These are phyloP conservation scores for Phytophthora citricola DNA, from an alignment of 352 stramenopile species.

Conservation along the genomic window DNA sequence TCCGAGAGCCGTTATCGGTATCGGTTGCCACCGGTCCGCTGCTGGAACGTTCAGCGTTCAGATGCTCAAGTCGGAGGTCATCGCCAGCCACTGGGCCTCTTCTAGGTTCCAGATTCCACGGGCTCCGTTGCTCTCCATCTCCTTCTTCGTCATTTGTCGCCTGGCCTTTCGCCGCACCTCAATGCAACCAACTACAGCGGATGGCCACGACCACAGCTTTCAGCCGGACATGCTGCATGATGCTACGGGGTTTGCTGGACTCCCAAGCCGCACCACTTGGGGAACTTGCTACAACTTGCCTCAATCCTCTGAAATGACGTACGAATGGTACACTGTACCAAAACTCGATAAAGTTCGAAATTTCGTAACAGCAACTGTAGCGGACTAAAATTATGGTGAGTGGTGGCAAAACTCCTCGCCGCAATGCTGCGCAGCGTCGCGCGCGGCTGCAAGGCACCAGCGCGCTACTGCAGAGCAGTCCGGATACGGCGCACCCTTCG, in stretches of 20 bases:
- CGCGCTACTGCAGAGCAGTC: constrained; percentile 19
- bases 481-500: constrained; percentile 29
- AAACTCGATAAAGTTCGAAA: no score
- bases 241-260: constrained; percentile 28
- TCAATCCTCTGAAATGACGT: not conserved
- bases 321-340: constrained; percentile 4
- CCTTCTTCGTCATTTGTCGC: not conserved
- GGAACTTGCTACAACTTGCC: constrained; percentile 8
- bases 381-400: constrained; percentile 55
- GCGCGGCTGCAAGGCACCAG: constrained; percentile 14
- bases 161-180: constrained; percentile 14
- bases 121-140: constrained; percentile 19
- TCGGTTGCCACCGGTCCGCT: not conserved
- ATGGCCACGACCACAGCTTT: constrained; percentile 11
- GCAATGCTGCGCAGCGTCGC: constrained; percentile 33
- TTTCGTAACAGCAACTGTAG: no score
- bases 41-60: constrained; percentile 2
- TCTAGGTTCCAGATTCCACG: constrained; percentile 1
- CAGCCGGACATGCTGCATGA: not conserved
- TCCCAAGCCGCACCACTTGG: constrained; percentile 22
- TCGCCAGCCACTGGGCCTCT: not conserved
- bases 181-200: not conserved
- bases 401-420: constrained; percentile 57
- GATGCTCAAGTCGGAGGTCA: not conserved
- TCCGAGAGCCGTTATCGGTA: constrained; percentile 17